phyloP scores from a whole-genome alignment of 2,329 filamentous ascomycete genomes.

The Pyrenochaeta sp. region DNA sequence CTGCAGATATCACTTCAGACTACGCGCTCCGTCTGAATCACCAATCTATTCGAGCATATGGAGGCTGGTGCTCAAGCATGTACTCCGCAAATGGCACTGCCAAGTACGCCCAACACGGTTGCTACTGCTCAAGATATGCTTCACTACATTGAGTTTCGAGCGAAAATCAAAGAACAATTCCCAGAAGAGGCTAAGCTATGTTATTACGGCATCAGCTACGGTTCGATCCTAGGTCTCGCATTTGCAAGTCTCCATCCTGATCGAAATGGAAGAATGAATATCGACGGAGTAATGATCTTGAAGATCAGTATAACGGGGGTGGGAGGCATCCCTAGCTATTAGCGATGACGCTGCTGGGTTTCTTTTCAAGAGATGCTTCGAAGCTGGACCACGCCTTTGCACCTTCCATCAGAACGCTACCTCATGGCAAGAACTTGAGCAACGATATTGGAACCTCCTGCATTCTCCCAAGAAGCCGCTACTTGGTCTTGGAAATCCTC shows the following conservation, averaged over 20 bases:
- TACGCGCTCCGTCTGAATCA: slow-evolving; percentile 20
- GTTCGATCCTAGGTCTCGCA: slow-evolving; percentile 56
- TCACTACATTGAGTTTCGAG: slow-evolving; percentile 31
- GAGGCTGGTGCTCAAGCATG: slow-evolving; percentile 28
- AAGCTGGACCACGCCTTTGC: slow-evolving; percentile 51
- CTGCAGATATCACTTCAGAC: slow-evolving; percentile 11
- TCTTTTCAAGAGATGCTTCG: slow-evolving; percentile 64
- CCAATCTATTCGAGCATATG: slow-evolving; percentile 16
- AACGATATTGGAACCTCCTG: slow-evolving; percentile 18
- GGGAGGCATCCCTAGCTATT: slow-evolving; percentile 55
- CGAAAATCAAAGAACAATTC: slow-evolving; percentile 21
- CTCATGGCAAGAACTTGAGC: slow-evolving; percentile 19
- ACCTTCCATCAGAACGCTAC: slow-evolving; percentile 24
- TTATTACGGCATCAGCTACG: slow-evolving; percentile 56
- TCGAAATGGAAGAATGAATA: slow-evolving; percentile 51
- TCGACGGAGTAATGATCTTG: slow-evolving; percentile 54
- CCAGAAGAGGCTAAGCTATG: slow-evolving; percentile 45
- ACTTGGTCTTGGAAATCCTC: slow-evolving; percentile 8
- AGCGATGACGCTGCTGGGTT: slow-evolving; percentile 62
- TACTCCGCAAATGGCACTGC: slow-evolving; percentile 29
- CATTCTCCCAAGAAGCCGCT: slow-evolving; percentile 14
- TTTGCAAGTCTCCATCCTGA: slow-evolving; percentile 58
- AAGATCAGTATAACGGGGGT: slow-evolving; percentile 58
- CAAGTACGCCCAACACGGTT: slow-evolving; percentile 40
- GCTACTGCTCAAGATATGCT: slow-evolving; percentile 44